phyloP scores from a whole-genome alignment of 176 grass and related monocot genomes.

The Musa acuminata region DNA sequence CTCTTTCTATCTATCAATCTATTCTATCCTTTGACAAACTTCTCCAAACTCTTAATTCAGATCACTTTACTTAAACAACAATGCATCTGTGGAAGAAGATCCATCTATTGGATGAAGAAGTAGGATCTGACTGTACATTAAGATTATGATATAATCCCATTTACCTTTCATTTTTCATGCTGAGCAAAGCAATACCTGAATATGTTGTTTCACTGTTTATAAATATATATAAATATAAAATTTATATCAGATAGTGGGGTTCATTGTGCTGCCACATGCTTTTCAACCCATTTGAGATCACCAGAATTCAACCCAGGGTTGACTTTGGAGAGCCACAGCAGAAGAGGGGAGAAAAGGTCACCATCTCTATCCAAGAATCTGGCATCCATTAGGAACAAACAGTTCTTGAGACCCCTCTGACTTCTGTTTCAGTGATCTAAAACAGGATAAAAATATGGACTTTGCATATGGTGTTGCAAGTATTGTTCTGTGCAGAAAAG shows the following conservation, averaged over 20 bases:
- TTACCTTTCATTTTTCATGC: slow-evolving; percentile 3
- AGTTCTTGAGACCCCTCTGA: neutral
- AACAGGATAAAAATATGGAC: neutral
- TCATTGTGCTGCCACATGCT: slow-evolving; percentile 25
- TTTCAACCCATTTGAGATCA: slow-evolving; percentile 13
- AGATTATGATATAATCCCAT: neutral
- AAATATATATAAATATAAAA: slow-evolving; percentile 1
- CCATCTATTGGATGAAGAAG: too few relatives aligned
- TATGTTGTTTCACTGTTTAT: slow-evolving; percentile 3
- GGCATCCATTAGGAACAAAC: slow-evolving; percentile 3
- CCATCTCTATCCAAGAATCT: slow-evolving; percentile 19
- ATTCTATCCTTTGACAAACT: too few relatives aligned
- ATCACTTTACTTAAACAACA: too few relatives aligned
- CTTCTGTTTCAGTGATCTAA: slow-evolving; percentile 12
- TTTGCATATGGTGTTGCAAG: too few relatives aligned
- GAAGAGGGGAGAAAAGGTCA: slow-evolving; percentile 7
- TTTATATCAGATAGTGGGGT: neutral
- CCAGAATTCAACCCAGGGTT: slow-evolving; percentile 20
- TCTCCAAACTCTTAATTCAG: too few relatives aligned
- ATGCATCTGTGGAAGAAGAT: too few relatives aligned
- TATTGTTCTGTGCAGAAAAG: too few relatives aligned
- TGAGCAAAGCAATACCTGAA: slow-evolving; percentile 19
- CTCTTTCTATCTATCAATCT: too few relatives aligned
- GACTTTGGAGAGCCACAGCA: slow-evolving; percentile 10
- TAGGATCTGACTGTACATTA: too few relatives aligned